These are phyloP conservation scores for Cryptococcus sp. DNA, from an alignment of 1,284 basidiomycete genomes.

Conservation along the genomic window DNA sequence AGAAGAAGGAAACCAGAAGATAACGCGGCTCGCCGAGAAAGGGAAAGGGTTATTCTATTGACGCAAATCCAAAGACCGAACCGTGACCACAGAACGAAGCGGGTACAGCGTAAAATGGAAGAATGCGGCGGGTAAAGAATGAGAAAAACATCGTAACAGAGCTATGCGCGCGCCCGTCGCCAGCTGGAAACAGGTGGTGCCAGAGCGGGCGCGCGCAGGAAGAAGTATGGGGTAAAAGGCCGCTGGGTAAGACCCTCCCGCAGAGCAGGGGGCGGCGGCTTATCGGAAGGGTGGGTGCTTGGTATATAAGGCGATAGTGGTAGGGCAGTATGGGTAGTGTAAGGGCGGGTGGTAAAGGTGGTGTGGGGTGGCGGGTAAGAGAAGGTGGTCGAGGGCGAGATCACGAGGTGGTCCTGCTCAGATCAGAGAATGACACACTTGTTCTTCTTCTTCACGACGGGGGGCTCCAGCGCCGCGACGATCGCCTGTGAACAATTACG, in stretches of 20 bases:
- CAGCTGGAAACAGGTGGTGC: background rate
- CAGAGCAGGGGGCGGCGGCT: background rate
- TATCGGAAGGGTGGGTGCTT: background rate
- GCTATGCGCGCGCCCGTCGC: background rate
- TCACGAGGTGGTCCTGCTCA: slow-evolving; percentile 40
- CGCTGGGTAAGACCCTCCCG: background rate
- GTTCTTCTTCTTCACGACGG: slow-evolving; percentile 75
- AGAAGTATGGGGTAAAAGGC: background rate
- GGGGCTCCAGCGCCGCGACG: slow-evolving; percentile 95
- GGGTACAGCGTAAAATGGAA: background rate
- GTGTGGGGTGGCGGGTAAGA: too few species aligned
- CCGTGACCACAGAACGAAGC: too few species aligned
- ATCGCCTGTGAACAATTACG: slow-evolving; percentile 66
- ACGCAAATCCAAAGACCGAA: too few species aligned
- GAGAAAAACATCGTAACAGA: background rate
- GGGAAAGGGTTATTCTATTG: background rate
- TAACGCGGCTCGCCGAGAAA: background rate
- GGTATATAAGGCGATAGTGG: too few species aligned
- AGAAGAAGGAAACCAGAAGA: too few species aligned
- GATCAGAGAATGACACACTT: slow-evolving; percentile 81
- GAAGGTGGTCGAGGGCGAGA: too few species aligned
- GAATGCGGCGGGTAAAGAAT: background rate
- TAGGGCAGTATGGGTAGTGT: too few species aligned
- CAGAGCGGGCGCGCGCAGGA: background rate
- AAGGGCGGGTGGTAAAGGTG: too few species aligned